Base-by-base conservation (phyloP, 2,329 filamentous ascomycete species). In the Xylogone sp. region DNA sequence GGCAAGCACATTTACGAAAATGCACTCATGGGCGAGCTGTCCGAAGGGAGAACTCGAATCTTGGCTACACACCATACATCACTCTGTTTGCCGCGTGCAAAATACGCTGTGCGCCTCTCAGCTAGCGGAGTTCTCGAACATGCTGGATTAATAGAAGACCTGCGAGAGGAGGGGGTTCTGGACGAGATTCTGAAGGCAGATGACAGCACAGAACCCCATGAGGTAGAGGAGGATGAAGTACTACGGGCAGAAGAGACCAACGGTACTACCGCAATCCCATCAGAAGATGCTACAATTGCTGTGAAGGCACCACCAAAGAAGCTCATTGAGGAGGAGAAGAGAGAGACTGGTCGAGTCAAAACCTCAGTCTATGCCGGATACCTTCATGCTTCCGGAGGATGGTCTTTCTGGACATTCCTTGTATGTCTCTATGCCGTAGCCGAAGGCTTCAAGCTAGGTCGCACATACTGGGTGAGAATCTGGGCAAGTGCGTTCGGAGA, bases 41-140 rank as follows among this genome's bases (percentile, higher is more conserved):
- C 84, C 52, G 68, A 75, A 20, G 83, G 81, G 0, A 74, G 89
- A 49, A 93, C 89, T 1, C 75, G 87, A 21, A 88, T 93, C 42
- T 70, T 93, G 8, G 88, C 90, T 27, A 93, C 88, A 0, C 88
- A 93, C 61, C 88, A 93, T 59, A 83, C 90, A 24, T 80, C 81
- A 2, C 74, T 92, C 1, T 86, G 84, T 56, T 75, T 88, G 49
- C 75, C 86, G 22, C 79, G 80, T 63, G 83, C 88, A 12, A 86
- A 87, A 58, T 92, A 87, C 59, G 75, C 87, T 3, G 83, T 92
- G 2, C 78, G 87, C 55, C 76, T 91, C 16, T 83, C 81, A 19
- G 81, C 87, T 48, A 87, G 86, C n/a, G 74, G 71, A 9, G 77
- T 85, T 9, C 72, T 85, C 31, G 74, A 86, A 57, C 56, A 62